Evolutionary conservation across 345 rosid genomes (phyloP).

Genomic region (Sonneratia alba): DNA sequence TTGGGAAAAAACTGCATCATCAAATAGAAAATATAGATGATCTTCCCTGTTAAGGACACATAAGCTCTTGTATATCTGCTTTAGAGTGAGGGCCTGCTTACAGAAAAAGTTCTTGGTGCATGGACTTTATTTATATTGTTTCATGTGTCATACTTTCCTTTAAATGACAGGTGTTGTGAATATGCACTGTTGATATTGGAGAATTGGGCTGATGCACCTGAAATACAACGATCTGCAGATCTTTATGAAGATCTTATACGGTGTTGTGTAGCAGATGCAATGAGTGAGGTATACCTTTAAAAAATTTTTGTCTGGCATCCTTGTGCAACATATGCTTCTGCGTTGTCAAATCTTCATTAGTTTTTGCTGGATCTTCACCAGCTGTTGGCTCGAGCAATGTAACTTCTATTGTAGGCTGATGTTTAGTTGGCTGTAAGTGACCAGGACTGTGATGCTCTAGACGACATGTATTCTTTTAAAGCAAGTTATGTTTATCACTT

Average conservation of each 20-base stretch:
- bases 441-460: not conserved
- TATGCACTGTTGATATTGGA: conserved; percentile 85
- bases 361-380: no score
- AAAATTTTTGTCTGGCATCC: not conserved
- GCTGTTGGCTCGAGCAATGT: no score
- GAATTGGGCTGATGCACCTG: conserved; percentile 98
- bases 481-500: not conserved
- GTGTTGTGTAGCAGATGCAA: conserved; percentile 96
- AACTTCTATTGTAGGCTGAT: not conserved
- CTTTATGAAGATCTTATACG: conserved; percentile 79
- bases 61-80: not conserved
- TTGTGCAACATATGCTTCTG: no score
- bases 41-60: not conserved
- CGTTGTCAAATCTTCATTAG: no score
- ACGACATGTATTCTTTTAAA: not conserved
- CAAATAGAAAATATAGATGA: not conserved
- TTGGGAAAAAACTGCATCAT: not conserved
- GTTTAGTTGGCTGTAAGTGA: not conserved
- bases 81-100: not conserved
- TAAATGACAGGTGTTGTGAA: conserved; percentile 75
- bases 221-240: conserved; percentile 86
- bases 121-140: not conserved
- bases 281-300: conserved; percentile 73
- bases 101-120: not conserved
- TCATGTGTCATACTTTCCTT: conserved; percentile 2